These are phyloP conservation scores for Boletus rex-veris DNA, from an alignment of 768 basidiomycete genomes.

Conservation along the genomic window DNA sequence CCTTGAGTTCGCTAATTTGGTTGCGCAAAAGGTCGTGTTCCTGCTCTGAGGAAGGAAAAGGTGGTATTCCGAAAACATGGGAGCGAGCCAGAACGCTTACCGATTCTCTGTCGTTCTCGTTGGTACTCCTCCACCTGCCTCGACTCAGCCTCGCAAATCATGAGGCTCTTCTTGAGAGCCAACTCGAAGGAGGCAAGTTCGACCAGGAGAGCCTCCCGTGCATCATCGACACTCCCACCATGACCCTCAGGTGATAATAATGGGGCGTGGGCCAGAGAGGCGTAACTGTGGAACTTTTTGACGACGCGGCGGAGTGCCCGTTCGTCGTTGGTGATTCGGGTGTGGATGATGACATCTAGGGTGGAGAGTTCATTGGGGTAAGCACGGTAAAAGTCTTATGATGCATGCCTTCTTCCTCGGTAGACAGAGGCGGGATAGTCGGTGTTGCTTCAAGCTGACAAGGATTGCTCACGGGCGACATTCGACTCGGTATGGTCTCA, in stretches of 20 bases:
- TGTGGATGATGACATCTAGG: conserved; percentile 74
- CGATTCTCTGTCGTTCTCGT: conserved; percentile 65
- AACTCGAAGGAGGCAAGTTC: conserved; percentile 77
- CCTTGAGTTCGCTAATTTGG: conserved; percentile 78
- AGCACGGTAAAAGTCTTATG: conserved; percentile 8
- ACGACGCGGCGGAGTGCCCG: conserved; percentile 72
- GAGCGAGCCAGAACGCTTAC: conserved; percentile 39
- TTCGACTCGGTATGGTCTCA: neutral
- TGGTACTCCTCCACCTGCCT: conserved; percentile 85
- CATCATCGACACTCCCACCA: conserved; percentile 53
- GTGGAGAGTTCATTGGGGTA: conserved; percentile 4
- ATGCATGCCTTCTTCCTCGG: conserved; percentile 60
- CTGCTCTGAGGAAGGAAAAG: conserved; percentile 42
- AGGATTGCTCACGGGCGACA: conserved; percentile 4
- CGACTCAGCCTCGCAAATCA: conserved; percentile 84
- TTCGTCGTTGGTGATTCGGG: conserved; percentile 81
- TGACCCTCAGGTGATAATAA: conserved; percentile 29
- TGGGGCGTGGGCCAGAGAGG: conserved; percentile 52
- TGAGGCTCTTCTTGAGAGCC: conserved; percentile 68
- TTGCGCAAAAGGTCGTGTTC: conserved; percentile 64
- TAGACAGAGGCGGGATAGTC: conserved; percentile 44
- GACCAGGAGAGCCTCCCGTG: conserved; percentile 72
- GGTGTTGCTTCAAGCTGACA: conserved; percentile 9
- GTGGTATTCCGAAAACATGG: neutral
- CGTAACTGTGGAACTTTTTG: conserved; percentile 77